Percentiles rank a stretch among this genome's conserved stretches.
Evolutionary conservation across 495 filamentous ascomycete genomes (phyloP).

Genomic region (Melanomma pulvis-pyrius): DNA sequence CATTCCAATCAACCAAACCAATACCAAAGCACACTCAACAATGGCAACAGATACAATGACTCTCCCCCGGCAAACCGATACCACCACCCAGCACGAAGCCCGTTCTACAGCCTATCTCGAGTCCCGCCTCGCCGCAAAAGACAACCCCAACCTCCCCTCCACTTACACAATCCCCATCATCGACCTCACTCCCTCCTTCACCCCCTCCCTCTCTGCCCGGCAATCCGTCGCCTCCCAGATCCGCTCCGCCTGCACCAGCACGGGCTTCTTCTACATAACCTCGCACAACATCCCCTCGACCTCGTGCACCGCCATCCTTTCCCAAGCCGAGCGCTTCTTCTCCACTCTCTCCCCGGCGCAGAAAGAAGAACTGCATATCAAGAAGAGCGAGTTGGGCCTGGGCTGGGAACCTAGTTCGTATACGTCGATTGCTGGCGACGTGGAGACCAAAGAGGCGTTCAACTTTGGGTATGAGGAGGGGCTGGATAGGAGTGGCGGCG

Average conservation of each 20-base stretch:
- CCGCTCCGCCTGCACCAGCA: constrained; percentile 48
- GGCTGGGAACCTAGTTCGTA: constrained; percentile 28
- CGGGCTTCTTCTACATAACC: constrained; percentile 56
- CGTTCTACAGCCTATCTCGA: constrained; percentile 4
- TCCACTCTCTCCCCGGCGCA: neutral
- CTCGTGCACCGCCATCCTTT: neutral
- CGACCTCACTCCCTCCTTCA: constrained; percentile 49
- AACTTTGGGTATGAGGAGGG: constrained; percentile 33
- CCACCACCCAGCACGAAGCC: constrained; percentile 12
- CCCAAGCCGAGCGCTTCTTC: constrained; percentile 29
- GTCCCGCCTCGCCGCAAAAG: neutral
- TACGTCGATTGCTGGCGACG: constrained; percentile 25
- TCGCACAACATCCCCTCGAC: constrained; percentile 17
- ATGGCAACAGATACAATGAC: neutral
- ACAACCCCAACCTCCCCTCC: neutral
- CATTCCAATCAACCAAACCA: no score
- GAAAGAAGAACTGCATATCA: constrained; percentile 26
- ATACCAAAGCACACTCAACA: no score
- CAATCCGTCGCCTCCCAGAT: constrained; percentile 47
- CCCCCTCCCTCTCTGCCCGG: constrained; percentile 40
- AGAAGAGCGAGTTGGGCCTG: constrained; percentile 10
- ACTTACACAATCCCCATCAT: constrained; percentile 49
- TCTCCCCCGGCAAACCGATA: neutral
- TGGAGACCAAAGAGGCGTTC: constrained; percentile 33
- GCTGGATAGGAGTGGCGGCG: constrained; percentile 28